Base-by-base conservation (phyloP, 2,329 filamentous ascomycete genomes). In the Beauveria scarabaeidicola region DNA sequence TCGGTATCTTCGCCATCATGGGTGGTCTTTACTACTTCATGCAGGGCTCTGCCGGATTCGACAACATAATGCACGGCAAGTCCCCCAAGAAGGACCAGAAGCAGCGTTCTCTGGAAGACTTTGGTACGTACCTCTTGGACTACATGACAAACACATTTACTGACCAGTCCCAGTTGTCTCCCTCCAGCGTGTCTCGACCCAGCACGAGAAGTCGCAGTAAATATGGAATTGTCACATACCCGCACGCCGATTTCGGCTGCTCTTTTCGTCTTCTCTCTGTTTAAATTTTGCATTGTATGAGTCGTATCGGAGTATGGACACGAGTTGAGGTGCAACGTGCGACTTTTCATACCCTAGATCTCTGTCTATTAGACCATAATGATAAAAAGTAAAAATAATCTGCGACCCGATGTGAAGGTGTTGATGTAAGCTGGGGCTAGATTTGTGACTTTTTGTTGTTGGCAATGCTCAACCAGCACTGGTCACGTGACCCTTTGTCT, bases 1-100 rank as follows among this genome's bases (percentile, higher is more conserved):
- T 95, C 72, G 91, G 91, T 72, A 81, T 95, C 69, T 94, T 95
- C 81, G 91, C 87, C 72, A 82, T 91, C 70, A 85, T 93, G 82
- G 89, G 86, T 69, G 85, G 84, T 72, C 75, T 87, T 44, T 78
- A 78, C 74, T 92, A 91, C 78, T 81, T 94, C 69, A 83, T 96
- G 70, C 87, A 93, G 74, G 88, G 88, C 73, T 91, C 86, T 69
- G 76, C 82, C 63, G 87, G 87, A 63, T 96, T 96, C 74, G 89
- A 96, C 77, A 93, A 94, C 78, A 81, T 96, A 64, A 94, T 96
- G 89, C 90, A 96, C 77, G 90, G 90, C 72, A 92, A 92, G 80
- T 88, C 86, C 63, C 84, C 85, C 66, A 91, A 91, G 81, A 86
- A 87, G 74, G 87, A 85, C 76, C 82, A 87, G 75, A 92, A 90